phyloP scores from a whole-genome alignment of 805 yeast genomes.

The Nakazawaea populi region DNA sequence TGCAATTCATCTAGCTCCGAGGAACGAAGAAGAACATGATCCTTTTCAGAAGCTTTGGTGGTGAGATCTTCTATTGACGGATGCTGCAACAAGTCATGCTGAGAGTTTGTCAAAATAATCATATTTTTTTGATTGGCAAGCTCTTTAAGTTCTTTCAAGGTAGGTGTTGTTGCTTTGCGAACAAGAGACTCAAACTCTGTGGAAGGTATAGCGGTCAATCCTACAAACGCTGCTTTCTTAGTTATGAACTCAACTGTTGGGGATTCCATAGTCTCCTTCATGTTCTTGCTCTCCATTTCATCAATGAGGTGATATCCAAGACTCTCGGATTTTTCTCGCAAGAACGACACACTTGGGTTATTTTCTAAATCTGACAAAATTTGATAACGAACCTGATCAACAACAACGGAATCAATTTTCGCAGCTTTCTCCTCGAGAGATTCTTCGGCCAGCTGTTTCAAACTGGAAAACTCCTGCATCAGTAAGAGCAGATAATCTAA shows the following conservation, averaged over 20 bases:
- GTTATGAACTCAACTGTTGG: constrained; percentile 18
- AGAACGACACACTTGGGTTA: background rate
- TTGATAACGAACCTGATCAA: constrained; percentile 1
- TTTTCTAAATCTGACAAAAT: background rate
- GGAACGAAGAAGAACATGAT: background rate
- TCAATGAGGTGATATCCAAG: constrained; percentile 22
- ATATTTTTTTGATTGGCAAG: background rate
- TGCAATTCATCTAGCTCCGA: background rate
- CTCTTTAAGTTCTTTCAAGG: background rate
- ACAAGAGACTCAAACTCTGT: constrained; percentile 11
- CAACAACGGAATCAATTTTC: background rate
- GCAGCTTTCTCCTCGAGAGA: constrained; percentile 6
- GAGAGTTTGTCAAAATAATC: background rate
- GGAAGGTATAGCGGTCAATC: constrained; percentile 14
- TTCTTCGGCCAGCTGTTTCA: constrained; percentile 3
- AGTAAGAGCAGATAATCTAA: background rate
- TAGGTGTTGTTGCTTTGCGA: background rate
- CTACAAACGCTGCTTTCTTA: constrained; percentile 14
- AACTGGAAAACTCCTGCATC: background rate
- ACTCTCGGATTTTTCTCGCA: constrained; percentile 7
- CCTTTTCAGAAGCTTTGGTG: background rate
- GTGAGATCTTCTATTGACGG: background rate
- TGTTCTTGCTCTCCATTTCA: constrained; percentile 13
- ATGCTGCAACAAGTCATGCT: background rate
- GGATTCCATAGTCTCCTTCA: constrained; percentile 11